Evolutionary conservation across 1,284 basidiomycete species (phyloP).

Genomic region (Porphyrellus sp.): DNA sequence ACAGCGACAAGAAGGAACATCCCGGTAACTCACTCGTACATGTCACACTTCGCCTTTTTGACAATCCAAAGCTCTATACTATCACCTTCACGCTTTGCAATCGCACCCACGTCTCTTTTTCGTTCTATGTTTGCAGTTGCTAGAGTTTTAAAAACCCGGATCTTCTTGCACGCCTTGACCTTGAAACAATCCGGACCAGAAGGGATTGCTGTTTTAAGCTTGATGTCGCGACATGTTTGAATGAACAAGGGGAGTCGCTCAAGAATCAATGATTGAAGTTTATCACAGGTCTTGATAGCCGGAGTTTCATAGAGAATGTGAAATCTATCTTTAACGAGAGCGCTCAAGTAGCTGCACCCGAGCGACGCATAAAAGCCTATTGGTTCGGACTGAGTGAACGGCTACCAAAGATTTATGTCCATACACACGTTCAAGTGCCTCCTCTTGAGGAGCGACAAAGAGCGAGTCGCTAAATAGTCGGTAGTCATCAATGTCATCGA

Average conservation of each 20-base stretch:
- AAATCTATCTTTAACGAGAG: neutral
- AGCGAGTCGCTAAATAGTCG: neutral
- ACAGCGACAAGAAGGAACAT: neutral
- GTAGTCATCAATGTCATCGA: conserved; percentile 3
- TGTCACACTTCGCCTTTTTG: neutral
- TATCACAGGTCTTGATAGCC: neutral
- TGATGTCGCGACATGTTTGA: neutral
- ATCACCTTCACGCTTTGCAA: neutral
- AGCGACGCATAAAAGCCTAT: conserved; percentile 2
- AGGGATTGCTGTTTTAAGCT: neutral
- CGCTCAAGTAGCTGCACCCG: neutral
- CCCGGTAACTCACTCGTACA: conserved; percentile 1
- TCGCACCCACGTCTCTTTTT: neutral
- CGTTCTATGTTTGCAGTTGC: neutral
- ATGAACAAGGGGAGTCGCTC: conserved; percentile 5
- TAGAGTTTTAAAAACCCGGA: neutral
- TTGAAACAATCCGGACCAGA: neutral
- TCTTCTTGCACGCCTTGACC: neutral
- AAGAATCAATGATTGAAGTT: neutral
- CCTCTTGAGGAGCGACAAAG: conserved; percentile 3
- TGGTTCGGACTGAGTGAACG: neutral
- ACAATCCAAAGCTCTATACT: conserved; percentile 1
- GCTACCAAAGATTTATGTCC: neutral
- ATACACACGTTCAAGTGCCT: neutral
- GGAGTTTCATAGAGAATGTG: neutral